Evolutionary conservation across 306 rosid species (phyloP).

Genomic region (Vigna mungo): DNA sequence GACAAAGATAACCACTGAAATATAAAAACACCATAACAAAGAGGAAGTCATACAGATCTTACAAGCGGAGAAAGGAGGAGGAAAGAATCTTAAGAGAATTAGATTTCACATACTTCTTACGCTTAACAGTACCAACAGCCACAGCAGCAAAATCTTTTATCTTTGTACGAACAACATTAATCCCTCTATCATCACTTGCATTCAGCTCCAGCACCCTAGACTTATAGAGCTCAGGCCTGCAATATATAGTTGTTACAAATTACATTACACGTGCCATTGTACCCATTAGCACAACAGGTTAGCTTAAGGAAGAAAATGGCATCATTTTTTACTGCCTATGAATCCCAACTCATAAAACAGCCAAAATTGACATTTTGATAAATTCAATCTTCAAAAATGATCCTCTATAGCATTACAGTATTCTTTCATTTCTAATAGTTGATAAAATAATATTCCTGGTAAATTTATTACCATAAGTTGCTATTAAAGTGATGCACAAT

Average conservation of each 20-base stretch:
- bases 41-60: conserved; percentile 20
- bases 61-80: background rate
- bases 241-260: conserved; percentile 6
- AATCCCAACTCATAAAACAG: conserved; percentile 22
- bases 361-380: background rate
- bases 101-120: conserved; percentile 55
- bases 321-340: background rate
- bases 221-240: conserved; percentile 87
- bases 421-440: background rate
- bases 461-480: background rate
- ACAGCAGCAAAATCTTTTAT: conserved; percentile 90
- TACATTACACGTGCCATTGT: background rate
- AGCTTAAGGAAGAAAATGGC: background rate
- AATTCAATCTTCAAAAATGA: background rate
- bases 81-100: background rate
- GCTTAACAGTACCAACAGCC: conserved; percentile 69
- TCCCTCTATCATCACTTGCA: conserved; percentile 99
- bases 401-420: background rate
- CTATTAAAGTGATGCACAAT: background rate
- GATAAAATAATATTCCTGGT: background rate
- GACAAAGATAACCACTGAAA: conserved; percentile 84
- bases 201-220: conserved; percentile 92
- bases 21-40: conserved; percentile 7
- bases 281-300: background rate
- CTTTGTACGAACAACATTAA: conserved; percentile 92